Evolutionary conservation across 2,329 filamentous ascomycete genomes (phyloP).

Genomic region (Sclerotinia spermophila): DNA sequence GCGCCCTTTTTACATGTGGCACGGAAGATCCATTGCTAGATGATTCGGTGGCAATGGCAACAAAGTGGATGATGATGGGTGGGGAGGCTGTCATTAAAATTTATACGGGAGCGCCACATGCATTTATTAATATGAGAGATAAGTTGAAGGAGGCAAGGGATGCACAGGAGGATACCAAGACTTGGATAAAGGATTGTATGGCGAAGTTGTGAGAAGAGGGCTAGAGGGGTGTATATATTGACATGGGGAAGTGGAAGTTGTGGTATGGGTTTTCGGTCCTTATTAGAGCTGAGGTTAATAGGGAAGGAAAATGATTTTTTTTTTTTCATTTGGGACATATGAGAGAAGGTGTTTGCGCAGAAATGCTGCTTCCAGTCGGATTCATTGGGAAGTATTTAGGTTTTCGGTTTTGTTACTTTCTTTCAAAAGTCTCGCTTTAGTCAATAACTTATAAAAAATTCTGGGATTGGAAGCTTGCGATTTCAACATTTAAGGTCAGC

Average conservation of each 20-base stretch:
- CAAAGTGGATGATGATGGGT: conserved; percentile 51
- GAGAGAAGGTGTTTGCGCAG: not conserved
- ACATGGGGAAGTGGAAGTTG: too few relatives aligned
- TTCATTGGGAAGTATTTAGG: not conserved
- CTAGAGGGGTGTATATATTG: not conserved
- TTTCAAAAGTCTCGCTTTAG: not conserved
- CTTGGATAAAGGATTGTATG: conserved; percentile 23
- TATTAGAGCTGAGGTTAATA: too few relatives aligned
- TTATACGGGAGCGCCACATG: conserved; percentile 52
- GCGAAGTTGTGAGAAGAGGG: not conserved
- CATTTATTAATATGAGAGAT: conserved; percentile 40
- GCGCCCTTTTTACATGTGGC: conserved; percentile 52
- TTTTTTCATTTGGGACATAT: not conserved
- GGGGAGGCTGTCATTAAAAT: conserved; percentile 50
- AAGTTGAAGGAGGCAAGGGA: conserved; percentile 25
- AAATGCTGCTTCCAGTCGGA: not conserved
- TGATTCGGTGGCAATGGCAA: conserved; percentile 51
- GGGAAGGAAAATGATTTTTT: not conserved
- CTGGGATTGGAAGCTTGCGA: not conserved
- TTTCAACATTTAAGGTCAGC: not conserved
- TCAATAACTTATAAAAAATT: not conserved
- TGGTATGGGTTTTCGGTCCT: not conserved
- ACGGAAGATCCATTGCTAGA: conserved; percentile 52
- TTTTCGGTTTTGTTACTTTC: accelerated
- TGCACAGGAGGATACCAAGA: conserved; percentile 25